Conservation (phyloP, 495 filamentous ascomycete species). For the Umbilicaria muhlenbergii region DNA sequence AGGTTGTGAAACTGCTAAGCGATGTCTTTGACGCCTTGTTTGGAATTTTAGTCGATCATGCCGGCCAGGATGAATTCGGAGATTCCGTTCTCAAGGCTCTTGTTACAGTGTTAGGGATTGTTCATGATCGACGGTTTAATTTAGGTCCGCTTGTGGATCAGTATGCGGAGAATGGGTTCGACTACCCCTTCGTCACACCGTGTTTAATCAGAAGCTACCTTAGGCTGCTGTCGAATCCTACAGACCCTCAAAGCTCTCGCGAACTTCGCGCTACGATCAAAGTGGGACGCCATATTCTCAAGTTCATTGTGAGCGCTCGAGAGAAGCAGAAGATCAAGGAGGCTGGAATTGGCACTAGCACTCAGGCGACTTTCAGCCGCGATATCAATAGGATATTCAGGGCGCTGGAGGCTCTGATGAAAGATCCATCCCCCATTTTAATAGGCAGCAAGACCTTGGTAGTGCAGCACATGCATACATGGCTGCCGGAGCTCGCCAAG, state of each 20-base stretch:
- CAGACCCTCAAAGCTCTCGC: constrained; percentile 64
- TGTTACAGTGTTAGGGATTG: constrained; percentile 79
- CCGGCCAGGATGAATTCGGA: constrained; percentile 79
- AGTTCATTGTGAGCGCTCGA: constrained; percentile 84
- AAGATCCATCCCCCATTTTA: constrained; percentile 63
- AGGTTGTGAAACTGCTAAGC: constrained; percentile 83
- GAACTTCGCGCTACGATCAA: constrained; percentile 87
- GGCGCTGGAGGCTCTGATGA: constrained; percentile 76
- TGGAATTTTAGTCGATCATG: constrained; percentile 72
- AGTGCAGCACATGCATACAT: constrained; percentile 92
- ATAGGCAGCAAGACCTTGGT: constrained; percentile 90
- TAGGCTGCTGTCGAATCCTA: constrained; percentile 59
- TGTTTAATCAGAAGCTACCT: constrained; percentile 80
- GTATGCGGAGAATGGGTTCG: constrained; percentile 79
- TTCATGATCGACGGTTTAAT: constrained; percentile 88
- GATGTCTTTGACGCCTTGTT: constrained; percentile 91
- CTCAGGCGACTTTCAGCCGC: constrained; percentile 60
- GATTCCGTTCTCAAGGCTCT: constrained; percentile 84
- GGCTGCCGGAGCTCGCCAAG: constrained; percentile 75
- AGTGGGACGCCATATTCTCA: constrained; percentile 81
- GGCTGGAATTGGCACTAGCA: constrained; percentile 69
- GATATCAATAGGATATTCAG: constrained; percentile 82
- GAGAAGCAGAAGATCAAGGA: constrained; percentile 81
- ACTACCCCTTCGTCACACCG: constrained; percentile 87
- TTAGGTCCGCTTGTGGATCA: constrained; percentile 77